These are phyloP conservation scores for Aspergillus neoniger DNA, from an alignment of 2,329 filamentous ascomycete genomes.

Conservation along the genomic window DNA sequence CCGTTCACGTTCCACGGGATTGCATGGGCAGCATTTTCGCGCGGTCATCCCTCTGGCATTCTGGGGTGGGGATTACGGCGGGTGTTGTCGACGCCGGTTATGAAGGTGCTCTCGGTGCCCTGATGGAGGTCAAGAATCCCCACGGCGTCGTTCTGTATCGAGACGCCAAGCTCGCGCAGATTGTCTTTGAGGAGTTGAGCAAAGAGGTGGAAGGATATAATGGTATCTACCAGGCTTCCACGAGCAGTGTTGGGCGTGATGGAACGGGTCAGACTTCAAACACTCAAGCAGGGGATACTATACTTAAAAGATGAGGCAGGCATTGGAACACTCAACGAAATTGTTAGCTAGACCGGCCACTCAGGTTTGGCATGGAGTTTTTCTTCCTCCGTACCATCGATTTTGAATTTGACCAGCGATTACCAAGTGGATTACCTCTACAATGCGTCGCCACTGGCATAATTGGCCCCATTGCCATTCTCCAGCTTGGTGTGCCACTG, in stretches of 20 bases:
- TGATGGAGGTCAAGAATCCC: conserved; percentile 42
- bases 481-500: too few species aligned
- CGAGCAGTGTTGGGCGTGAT: conserved; percentile 21
- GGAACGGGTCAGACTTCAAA: background rate
- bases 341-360: too few species aligned
- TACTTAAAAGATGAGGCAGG: too few species aligned
- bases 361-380: too few species aligned
- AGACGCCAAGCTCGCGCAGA: conserved; percentile 43
- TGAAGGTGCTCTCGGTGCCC: conserved; percentile 42
- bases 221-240: conserved; percentile 40
- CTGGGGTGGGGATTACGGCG: conserved; percentile 39
- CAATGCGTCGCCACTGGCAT: too few species aligned
- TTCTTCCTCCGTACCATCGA: too few species aligned
- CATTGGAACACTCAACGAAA: too few species aligned
- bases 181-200: conserved; percentile 43
- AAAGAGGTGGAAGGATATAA: conserved; percentile 41
- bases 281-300: too few species aligned
- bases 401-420: too few species aligned
- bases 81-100: conserved; percentile 49
- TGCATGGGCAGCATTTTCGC: conserved; percentile 44
- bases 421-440: too few species aligned
- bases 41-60: conserved; percentile 45
- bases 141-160: conserved; percentile 36
- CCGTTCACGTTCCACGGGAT: conserved; percentile 40
- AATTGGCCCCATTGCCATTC: too few species aligned